phyloP scores from a whole-genome alignment of 2,329 filamentous ascomycete genomes.

The Claviceps sorghi region DNA sequence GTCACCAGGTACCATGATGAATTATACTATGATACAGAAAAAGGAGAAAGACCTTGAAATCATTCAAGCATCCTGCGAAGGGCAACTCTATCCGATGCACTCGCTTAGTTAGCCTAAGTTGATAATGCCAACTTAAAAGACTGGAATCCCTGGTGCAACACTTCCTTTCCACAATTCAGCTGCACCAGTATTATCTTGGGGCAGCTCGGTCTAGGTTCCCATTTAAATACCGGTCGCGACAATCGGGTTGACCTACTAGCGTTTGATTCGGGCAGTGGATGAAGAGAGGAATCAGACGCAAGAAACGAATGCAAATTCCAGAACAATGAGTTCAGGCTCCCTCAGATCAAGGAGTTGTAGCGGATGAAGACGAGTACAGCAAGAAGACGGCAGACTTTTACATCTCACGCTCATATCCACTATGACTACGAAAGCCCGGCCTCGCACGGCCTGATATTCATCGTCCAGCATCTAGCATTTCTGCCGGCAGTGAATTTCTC shows the following conservation, averaged over 20 bases:
- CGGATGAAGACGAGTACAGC: neutral
- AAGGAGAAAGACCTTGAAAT: neutral
- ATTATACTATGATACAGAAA: neutral
- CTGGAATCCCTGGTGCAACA: neutral
- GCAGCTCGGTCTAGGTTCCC: neutral
- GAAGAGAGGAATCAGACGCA: neutral
- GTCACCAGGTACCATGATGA: neutral
- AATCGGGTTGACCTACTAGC: neutral
- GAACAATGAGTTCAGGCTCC: neutral
- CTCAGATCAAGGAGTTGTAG: neutral
- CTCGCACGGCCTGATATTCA: neutral
- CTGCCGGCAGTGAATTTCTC: neutral
- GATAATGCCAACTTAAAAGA: neutral
- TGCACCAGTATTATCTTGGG: neutral
- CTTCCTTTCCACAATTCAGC: neutral
- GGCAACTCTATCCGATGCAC: neutral
- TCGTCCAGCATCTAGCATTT: neutral
- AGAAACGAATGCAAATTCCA: neutral
- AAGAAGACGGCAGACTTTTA: neutral
- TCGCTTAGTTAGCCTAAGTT: neutral
- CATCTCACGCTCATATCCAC: neutral
- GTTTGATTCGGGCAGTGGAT: neutral
- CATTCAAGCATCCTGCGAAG: neutral
- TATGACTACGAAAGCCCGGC: neutral
- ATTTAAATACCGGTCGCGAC: neutral